Percentiles rank a stretch among this genome's conserved stretches.
Conservation (phyloP, 768 basidiomycete species). For the Pleurotus salmoneostramineus region DNA sequence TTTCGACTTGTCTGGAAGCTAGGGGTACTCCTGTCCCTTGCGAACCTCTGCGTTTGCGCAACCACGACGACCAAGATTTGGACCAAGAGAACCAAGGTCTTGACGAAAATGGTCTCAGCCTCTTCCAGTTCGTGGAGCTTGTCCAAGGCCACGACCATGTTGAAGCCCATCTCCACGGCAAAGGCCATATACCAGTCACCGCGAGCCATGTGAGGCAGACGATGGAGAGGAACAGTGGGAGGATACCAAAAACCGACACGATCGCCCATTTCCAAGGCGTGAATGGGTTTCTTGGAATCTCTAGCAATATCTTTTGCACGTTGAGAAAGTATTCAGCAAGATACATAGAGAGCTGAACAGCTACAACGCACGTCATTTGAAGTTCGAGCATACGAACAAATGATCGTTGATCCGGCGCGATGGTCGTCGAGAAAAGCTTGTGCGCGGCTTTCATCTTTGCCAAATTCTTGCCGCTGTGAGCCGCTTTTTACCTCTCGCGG, state of each 20-base stretch:
- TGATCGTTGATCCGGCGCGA: conserved; percentile 7
- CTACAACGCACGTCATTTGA: conserved; percentile 1
- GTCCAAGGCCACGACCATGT: no score
- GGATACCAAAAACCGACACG: conserved; percentile 13
- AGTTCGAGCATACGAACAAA: conserved; percentile 11
- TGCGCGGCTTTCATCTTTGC: conserved; percentile 5
- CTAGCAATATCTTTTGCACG: background rate
- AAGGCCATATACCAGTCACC: no score
- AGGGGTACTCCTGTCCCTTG: no score
- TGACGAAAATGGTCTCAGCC: no score
- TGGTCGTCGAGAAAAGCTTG: conserved; percentile 8
- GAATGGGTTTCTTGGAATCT: conserved; percentile 1
- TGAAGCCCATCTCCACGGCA: no score
- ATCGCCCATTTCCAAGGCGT: conserved; percentile 16
- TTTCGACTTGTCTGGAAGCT: no score
- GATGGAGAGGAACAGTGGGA: conserved; percentile 3
- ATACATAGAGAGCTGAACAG: background rate
- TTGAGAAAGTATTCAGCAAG: background rate
- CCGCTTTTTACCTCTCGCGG: background rate
- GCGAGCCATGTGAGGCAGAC: no score
- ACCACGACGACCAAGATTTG: no score
- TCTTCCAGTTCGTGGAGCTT: no score
- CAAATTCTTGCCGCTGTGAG: conserved; percentile 10
- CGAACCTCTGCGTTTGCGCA: no score
- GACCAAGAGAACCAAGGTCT: no score